Percentiles rank a stretch among this genome's conserved stretches.
These are phyloP conservation scores for Fusarium burgessii DNA, from an alignment of 2,329 filamentous ascomycete species.

Conservation along the genomic window DNA sequence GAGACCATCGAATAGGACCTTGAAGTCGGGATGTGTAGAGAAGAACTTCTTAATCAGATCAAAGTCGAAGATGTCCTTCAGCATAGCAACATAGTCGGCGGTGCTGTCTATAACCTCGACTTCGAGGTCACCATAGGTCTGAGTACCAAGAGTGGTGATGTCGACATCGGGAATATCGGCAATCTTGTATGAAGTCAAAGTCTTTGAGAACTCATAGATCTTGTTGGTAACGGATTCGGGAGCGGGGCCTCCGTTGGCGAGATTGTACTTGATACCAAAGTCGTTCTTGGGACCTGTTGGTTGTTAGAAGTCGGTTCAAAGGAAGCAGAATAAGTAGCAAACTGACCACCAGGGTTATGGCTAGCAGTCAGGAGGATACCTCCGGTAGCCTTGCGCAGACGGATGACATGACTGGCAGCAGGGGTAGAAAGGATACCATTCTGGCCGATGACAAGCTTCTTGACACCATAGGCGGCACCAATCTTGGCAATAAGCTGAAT, in stretches of 20 bases:
- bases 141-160: conserved; percentile 82
- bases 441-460: conserved; percentile 97
- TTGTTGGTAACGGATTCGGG: conserved; percentile 98
- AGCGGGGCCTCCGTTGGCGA: conserved; percentile 94
- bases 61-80: conserved; percentile 99
- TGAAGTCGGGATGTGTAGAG: conserved; percentile 87
- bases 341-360: conserved; percentile 95
- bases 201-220: conserved; percentile 93
- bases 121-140: conserved; percentile 87
- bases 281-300: conserved; percentile 85
- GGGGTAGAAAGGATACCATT: conserved; percentile 97
- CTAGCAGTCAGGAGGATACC: conserved; percentile 97
- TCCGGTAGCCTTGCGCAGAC: conserved; percentile 93
- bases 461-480: conserved; percentile 94
- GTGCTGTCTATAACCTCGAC: conserved; percentile 96
- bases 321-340: background rate
- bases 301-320: background rate
- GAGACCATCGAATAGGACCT: conserved; percentile 94
- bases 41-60: conserved; percentile 96
- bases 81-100: conserved; percentile 90
- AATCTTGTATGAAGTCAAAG: conserved; percentile 91
- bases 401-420: conserved; percentile 94
- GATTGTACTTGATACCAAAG: conserved; percentile 99
- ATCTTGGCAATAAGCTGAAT: conserved; percentile 98
- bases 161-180: conserved; percentile 88